Percentiles rank a stretch among this genome's conserved stretches.
Conservation (phyloP, 192 early-diverging fungal species). For the Podila verticillata region DNA sequence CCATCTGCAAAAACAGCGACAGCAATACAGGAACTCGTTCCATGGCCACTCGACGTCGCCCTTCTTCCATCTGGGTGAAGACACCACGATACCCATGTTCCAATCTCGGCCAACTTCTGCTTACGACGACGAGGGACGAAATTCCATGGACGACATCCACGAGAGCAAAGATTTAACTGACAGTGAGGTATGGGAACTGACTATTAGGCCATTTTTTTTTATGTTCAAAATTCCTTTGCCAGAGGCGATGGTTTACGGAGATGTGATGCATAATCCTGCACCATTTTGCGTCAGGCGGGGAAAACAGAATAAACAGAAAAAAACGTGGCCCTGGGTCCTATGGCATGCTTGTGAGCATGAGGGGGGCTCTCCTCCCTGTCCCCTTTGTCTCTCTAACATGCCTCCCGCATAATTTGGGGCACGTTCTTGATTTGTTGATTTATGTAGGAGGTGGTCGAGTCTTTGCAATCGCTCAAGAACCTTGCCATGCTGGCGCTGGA, state of each 20-base stretch:
- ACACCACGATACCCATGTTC: neutral
- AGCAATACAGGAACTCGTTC: constrained; percentile 30
- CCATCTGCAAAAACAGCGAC: constrained; percentile 3
- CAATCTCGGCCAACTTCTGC: constrained; percentile 8
- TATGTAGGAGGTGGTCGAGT: constrained; percentile 55
- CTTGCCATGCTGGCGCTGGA: constrained; percentile 61
- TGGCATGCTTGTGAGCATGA: neutral
- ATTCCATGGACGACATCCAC: neutral
- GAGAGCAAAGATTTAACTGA: constrained; percentile 22
- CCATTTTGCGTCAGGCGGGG: no score
- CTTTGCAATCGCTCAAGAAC: constrained; percentile 61
- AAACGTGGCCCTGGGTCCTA: neutral
- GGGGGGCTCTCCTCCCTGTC: constrained; percentile 1
- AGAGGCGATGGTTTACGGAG: no score
- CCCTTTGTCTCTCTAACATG: neutral
- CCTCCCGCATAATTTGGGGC: neutral
- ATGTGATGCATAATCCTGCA: no score
- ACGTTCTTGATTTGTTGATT: neutral
- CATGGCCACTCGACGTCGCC: constrained; percentile 25
- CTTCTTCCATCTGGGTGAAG: constrained; percentile 13
- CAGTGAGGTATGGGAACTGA: constrained; percentile 21
- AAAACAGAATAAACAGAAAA: neutral
- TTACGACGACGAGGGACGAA: constrained; percentile 3
- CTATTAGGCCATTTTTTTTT: neutral
- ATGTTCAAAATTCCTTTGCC: neutral